Percentiles rank a stretch among this genome's conserved stretches.
These are phyloP conservation scores for Epichloe sp. DNA, from an alignment of 2,329 filamentous ascomycete species.

Conservation along the genomic window DNA sequence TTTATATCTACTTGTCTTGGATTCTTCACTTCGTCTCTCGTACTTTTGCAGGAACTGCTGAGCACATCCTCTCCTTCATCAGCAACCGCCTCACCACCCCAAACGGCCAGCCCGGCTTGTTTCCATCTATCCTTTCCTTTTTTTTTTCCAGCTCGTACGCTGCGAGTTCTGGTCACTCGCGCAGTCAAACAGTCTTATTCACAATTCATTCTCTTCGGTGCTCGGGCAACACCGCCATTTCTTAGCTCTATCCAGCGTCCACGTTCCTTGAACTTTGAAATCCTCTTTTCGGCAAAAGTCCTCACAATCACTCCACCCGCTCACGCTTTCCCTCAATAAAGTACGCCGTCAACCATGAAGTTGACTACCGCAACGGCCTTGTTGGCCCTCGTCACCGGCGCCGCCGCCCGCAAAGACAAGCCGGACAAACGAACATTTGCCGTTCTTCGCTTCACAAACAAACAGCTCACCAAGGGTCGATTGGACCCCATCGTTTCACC, in stretches of 20 bases:
- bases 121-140: neutral
- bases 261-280: conserved; percentile 2
- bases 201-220: conserved; percentile 15
- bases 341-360: conserved; percentile 21
- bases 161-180: conserved; percentile 12
- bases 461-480: conserved; percentile 47
- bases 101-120: conserved; percentile 5
- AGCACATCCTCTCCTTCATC: conserved; percentile 23
- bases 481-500: conserved; percentile 57
- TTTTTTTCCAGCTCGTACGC: conserved; percentile 8
- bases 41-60: conserved; percentile 15
- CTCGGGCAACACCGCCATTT: conserved; percentile 20
- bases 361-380: conserved; percentile 17
- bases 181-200: conserved; percentile 12
- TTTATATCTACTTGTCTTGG: conserved; percentile 1
- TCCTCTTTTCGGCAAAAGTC: neutral
- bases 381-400: conserved; percentile 26
- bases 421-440: conserved; percentile 43
- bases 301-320: neutral
- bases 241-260: neutral
- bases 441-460: conserved; percentile 58
- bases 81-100: conserved; percentile 6
- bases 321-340: neutral
- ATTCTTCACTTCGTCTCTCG: conserved; percentile 2
- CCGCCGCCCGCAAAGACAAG: conserved; percentile 25